Base-by-base conservation (phyloP, 352 stramenopile genomes). In the Globisporangium rhizosaccharum region DNA sequence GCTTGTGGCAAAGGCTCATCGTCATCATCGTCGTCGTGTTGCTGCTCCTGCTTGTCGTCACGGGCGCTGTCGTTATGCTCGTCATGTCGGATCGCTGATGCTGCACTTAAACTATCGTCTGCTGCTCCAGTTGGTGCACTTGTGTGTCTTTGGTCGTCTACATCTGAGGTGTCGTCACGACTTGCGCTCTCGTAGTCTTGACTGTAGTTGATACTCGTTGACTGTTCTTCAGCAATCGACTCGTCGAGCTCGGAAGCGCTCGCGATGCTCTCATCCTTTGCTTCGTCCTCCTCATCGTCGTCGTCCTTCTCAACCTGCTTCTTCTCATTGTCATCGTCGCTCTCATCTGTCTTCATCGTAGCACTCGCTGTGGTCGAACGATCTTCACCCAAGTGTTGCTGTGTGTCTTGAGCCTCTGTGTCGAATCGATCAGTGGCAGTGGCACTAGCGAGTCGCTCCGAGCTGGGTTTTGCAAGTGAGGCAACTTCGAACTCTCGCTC, bases 181-280 rank as follows among this genome's bases (percentile, higher is more conserved):
- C 65, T 57, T 18, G 33, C 64, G 9, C 72, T 62, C 42, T 79
- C 57, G 17, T 71, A 66, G 10, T 61, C 53, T 50, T 82, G 68
- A 30, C 63, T 59, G 37, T 61, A 57, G 52, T 39, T 58, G 20
- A 62, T 12, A 30, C 62, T 73, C 47, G 57, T 51, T 0, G 66
- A 66, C 18, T 62, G 63, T 17, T 79, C 71, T 1, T 68, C 62
- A 4, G 61, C 71, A 18, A 83, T 72, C 20, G 79, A 89, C 49
- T 88, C 75, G 28, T 75, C 76, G 10, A 85, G 48, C 46, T 88
- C 80, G 0, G 78, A 90, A 7, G 54, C 75, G 60, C 76, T 88
- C 25, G 63, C 65, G 5, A 87, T 62, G 20, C 87, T 77, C 57
- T 88, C 78, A 1, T 61, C 71, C 58, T 85, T 72, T 39, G 73